phyloP scores from a whole-genome alignment of 2,329 filamentous ascomycete genomes.

The Rhinocladiella similis region DNA sequence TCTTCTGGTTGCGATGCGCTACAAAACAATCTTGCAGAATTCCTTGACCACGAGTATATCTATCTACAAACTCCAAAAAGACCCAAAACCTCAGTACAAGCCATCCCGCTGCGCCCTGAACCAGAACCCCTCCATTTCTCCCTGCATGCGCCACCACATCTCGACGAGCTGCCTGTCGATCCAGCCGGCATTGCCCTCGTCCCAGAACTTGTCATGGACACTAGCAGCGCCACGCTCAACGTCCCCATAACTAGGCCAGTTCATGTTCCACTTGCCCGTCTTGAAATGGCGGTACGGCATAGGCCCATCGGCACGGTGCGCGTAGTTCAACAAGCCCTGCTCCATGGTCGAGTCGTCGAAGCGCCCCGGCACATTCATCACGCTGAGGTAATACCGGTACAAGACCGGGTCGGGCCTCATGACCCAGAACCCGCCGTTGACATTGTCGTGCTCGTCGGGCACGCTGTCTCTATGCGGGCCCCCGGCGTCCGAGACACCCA shows the following conservation, averaged over 20 bases:
- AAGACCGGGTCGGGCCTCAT: constrained; percentile 35
- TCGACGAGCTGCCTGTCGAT: constrained; percentile 1
- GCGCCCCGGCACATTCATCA: constrained; percentile 34
- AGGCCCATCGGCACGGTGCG: constrained; percentile 38
- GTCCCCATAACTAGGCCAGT: constrained; percentile 41
- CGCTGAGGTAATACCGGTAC: constrained; percentile 39
- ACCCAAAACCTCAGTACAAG: neutral
- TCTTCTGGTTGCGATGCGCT: no score
- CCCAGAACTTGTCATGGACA: constrained; percentile 44
- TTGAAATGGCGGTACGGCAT: constrained; percentile 44
- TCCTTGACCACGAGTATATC: no score
- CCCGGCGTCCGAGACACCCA: constrained; percentile 35
- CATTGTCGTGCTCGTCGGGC: constrained; percentile 19
- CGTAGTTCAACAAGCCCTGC: constrained; percentile 43
- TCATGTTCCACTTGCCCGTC: constrained; percentile 40
- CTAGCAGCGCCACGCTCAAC: constrained; percentile 36
- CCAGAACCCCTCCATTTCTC: constrained; percentile 1
- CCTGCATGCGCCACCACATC: constrained; percentile 3
- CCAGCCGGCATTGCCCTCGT: neutral
- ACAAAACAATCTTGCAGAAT: no score
- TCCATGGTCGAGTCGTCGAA: constrained; percentile 38
- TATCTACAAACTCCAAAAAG: no score
- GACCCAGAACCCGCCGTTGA: constrained; percentile 45
- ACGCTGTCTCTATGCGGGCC: constrained; percentile 40
- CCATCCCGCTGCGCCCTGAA: neutral